Evolutionary conservation across 495 filamentous ascomycete species (phyloP), one percentile per base, ranked within the genome.

Genomic region (Rhypophila decipiens): DNA sequence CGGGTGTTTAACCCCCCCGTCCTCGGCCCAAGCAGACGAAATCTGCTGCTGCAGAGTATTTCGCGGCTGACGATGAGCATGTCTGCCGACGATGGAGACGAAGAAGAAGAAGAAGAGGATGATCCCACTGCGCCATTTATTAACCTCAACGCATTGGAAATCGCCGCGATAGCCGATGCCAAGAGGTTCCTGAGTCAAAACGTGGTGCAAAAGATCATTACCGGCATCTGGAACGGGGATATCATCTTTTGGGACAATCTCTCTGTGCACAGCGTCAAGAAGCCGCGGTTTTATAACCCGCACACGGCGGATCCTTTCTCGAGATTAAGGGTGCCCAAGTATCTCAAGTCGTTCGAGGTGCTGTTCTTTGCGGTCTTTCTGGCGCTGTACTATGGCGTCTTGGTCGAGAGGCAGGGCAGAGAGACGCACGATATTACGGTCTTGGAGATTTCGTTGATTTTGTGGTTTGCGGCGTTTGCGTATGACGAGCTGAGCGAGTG

Each of bases 191-290:
- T 96, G 12, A 87, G 87, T 61, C 90, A 96, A 61, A 73, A 74
- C 42, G 76, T 89, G 7, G 85, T 97, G 24, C 91, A 96, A 57
- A 85, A 84, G 51, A 84, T 96, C 46, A 82, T 96, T 36, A 83
- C 88, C 46, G 85, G 86, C 36, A 90, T 96, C 44, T 96, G 91
- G 91, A 82, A 82, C 38, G 91, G 90, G 18, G 81, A 90, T 46
- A 95, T 96, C 49, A 82, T 90, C 15, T 95, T 96, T 59, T 97
- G 90, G 90, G 85, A 95, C 50, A 80, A 72, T 31, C 67, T 96
- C 23, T 84, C 81, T 22, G 80, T 88, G 15, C 70, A 87, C 55
- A 83, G 87, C 0, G 80, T 66, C 24, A 97, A 96, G 60, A 84
- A 86, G 52, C 84, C 90, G 1, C 83, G 85, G 15, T 76, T 88